Conservation (phyloP, 805 yeast genomes). For the Pichia pseudocactophila region DNA sequence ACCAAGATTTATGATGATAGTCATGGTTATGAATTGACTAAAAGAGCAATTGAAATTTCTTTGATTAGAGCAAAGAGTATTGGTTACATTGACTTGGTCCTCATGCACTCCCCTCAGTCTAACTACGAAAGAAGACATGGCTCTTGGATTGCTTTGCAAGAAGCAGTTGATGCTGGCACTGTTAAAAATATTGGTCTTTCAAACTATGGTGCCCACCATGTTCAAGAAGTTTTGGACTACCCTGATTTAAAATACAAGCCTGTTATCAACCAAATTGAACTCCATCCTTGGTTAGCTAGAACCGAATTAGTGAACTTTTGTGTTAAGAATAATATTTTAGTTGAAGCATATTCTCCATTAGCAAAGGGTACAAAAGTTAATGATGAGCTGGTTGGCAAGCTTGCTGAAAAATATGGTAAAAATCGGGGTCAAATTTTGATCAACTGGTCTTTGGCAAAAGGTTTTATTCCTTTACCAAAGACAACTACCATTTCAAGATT, state of each 20-base stretch:
- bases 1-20: slow-evolving; percentile 26
- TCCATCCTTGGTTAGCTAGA: slow-evolving; percentile 41
- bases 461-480: slow-evolving; percentile 36
- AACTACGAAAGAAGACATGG: slow-evolving; percentile 30
- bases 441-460: slow-evolving; percentile 59
- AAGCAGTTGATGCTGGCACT: slow-evolving; percentile 39
- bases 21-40: slow-evolving; percentile 31
- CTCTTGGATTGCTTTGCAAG: slow-evolving; percentile 47
- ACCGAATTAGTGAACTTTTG: slow-evolving; percentile 36
- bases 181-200: slow-evolving; percentile 55
- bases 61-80: slow-evolving; percentile 33
- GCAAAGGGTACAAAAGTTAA: slow-evolving; percentile 41
- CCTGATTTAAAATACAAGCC: slow-evolving; percentile 34
- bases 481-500: slow-evolving; percentile 27
- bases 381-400: slow-evolving; percentile 32
- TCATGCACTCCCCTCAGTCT: slow-evolving; percentile 45
- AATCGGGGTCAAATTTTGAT: slow-evolving; percentile 51
- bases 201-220: slow-evolving; percentile 47
- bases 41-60: slow-evolving; percentile 33
- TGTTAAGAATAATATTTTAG: slow-evolving; percentile 34
- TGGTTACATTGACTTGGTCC: slow-evolving; percentile 42
- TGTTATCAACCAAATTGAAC: slow-evolving; percentile 41
- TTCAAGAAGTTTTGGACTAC: slow-evolving; percentile 33
- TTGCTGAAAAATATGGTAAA: slow-evolving; percentile 40
- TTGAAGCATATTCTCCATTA: slow-evolving; percentile 58